Conservation (phyloP, 2,329 filamentous ascomycete species). For the Aspergillus sp. region DNA sequence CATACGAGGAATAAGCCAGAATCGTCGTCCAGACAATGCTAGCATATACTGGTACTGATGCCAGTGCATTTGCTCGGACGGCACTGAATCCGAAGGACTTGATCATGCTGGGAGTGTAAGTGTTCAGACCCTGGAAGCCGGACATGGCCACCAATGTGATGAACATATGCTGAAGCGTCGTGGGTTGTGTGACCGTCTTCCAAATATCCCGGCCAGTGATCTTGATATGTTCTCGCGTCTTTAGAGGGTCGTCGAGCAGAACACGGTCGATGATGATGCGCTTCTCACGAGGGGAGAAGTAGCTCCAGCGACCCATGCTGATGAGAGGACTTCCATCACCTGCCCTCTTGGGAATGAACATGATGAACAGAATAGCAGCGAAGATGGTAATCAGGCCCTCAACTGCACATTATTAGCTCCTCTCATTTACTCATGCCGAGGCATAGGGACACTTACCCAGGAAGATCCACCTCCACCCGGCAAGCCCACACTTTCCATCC, state of each 20-base stretch:
- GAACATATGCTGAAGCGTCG: constrained; percentile 55
- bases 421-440: background rate
- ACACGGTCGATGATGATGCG: constrained; percentile 47
- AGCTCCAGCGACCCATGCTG: constrained; percentile 42
- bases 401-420: constrained; percentile 26
- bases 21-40: constrained; percentile 31
- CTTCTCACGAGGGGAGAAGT: constrained; percentile 47
- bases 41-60: constrained; percentile 51
- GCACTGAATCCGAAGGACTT: constrained; percentile 54
- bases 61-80: constrained; percentile 56
- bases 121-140: constrained; percentile 53
- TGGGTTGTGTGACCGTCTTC: constrained; percentile 48
- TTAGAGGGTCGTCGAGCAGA: constrained; percentile 48
- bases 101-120: constrained; percentile 59
- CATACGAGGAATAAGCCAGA: constrained; percentile 29
- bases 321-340: constrained; percentile 41
- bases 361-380: constrained; percentile 42
- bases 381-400: constrained; percentile 58
- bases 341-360: constrained; percentile 43
- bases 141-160: constrained; percentile 52
- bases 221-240: constrained; percentile 38
- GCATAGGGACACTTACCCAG: constrained; percentile 26
- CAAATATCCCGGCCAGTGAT: constrained; percentile 42
- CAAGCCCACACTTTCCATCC: constrained; percentile 48
- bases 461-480: constrained; percentile 63